Base-by-base conservation (phyloP, 768 basidiomycete species). In the Auriscalpium microsporum region DNA sequence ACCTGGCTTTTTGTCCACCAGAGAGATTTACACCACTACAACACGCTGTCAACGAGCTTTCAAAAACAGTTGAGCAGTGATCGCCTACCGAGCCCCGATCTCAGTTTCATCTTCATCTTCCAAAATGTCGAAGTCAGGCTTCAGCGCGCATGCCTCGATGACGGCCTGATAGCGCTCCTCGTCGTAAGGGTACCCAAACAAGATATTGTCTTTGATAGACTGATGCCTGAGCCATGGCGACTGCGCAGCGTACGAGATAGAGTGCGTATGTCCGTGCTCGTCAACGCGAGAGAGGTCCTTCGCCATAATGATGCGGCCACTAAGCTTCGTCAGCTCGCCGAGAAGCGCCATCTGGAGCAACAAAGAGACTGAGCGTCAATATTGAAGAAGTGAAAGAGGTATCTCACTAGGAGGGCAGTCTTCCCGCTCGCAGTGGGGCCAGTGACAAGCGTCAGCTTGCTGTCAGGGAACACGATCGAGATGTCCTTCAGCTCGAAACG, bases 41-140 rank as follows among this genome's bases (percentile, higher is more conserved):
- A 28, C 4, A 9, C 36, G 9, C 46, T 48, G 13, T 51, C 54
- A 23, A 34, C 50, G 45, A 23, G 64, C 14, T 28, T 28, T 36
- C 45, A 33, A 28, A 3, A 7, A 4, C 4, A 3, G 28, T 28
- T 28, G 28, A 4, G 2, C n/a, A 45, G 35, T n/a, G 14, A 6
- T 5, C 16, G 63, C 73, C 13, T 50, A 79, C 75, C 83, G 74
- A 14, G 82, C 84, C 11, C 91, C 91, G 60, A 94, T 89, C 69
- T 91, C 87, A 1, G 90, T 93, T 53, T 70, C 72, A 64, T 91
- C 93, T 0, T 95, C 95, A 63, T 94, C 85, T 54, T 94, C 90
- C 1, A 97, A 68, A 11, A 93, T 78, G 6, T 86, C 80, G 54
- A 98, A 69, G 72, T 98, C 95, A 0, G 87, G 82, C 33, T 67